Conservation (phyloP, 768 basidiomycete genomes). For the Pluteus cervinus region DNA sequence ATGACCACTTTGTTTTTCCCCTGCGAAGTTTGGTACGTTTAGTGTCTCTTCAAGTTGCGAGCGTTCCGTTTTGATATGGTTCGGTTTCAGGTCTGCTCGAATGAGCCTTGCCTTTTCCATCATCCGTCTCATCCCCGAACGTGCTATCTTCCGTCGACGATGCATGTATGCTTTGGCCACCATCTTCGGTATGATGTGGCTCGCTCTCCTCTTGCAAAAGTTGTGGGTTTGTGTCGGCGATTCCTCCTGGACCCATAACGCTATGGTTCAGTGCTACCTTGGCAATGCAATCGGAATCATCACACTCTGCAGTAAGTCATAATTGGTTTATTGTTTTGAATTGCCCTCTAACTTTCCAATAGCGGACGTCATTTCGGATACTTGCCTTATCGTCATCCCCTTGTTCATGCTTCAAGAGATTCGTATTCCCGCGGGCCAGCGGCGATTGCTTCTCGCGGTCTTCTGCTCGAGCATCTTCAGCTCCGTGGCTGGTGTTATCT, state of each 20-base stretch:
- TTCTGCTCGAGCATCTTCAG: conserved; percentile 19
- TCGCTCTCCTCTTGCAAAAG: conserved; percentile 8
- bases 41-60: too few species aligned
- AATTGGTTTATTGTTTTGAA: background rate
- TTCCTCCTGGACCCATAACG: conserved; percentile 9
- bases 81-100: conserved; percentile 6
- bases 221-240: conserved; percentile 8
- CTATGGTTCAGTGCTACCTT: conserved; percentile 9
- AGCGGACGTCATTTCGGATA: conserved; percentile 21
- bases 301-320: conserved; percentile 10
- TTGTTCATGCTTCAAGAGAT: conserved; percentile 18
- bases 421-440: conserved; percentile 13
- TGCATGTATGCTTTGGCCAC: conserved; percentile 7
- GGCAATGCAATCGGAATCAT: conserved; percentile 7
- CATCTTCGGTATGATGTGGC: conserved; percentile 8
- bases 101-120: conserved; percentile 6
- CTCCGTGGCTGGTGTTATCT: conserved; percentile 13
- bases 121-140: too few species aligned
- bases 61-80: too few species aligned
- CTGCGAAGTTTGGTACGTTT: conserved; percentile 3
- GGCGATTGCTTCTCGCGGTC: conserved; percentile 15
- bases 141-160: background rate
- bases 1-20: background rate
- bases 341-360: background rate
- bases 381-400: conserved; percentile 17